Base-by-base conservation (phyloP, 768 basidiomycete species). In the Boletus reticulatus region DNA sequence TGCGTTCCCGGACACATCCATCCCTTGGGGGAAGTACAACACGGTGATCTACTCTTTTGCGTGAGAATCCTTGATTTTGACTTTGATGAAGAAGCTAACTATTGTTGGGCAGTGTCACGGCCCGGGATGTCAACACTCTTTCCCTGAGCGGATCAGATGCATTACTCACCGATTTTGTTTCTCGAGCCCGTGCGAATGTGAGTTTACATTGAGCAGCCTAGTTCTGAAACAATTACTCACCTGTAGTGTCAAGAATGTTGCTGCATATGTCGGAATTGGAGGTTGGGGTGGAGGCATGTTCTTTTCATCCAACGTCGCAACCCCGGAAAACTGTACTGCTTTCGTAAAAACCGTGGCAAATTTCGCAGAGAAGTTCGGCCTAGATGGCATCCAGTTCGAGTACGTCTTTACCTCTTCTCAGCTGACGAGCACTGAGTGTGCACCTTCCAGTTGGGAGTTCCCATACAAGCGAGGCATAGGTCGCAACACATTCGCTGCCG, bases 381-480 rank as follows among this genome's bases (percentile, higher is more conserved):
- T 88, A 0, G 83, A 84, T 57, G 85, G 86, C 11, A 70, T 89
- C 46, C 80, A 65, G 16, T 69, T 72, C 32, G 66, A 67, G 70
- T 72, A 55, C 1, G 67, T 52, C 7, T 7, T 14, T 14, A 12
- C 13, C 20, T 41, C 50, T 4, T 45, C 7, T 36, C 11, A 4
- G 17, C 43, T 8, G 34, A 19, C 19, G n/a, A 43, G 1, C 1
- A 22, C 31, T 65, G 7, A 69, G 7, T 9, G 4, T 12, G 16
- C n/a, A n/a, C 76, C 57, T 50, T 14, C 43, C 51, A 93, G 91
- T 64, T 95, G 93, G 92, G 94, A 96, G 71, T 94, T 88, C 65
- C 93, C 94, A 4, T 81, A 78, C 53, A 60, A 71, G 6, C 72
- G 76, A 48, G 92, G 92, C 29, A 76, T 87, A 2, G 83, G 82